Conservation (phyloP, 2,329 filamentous ascomycete genomes). For the Colletotrichum falcatum region DNA sequence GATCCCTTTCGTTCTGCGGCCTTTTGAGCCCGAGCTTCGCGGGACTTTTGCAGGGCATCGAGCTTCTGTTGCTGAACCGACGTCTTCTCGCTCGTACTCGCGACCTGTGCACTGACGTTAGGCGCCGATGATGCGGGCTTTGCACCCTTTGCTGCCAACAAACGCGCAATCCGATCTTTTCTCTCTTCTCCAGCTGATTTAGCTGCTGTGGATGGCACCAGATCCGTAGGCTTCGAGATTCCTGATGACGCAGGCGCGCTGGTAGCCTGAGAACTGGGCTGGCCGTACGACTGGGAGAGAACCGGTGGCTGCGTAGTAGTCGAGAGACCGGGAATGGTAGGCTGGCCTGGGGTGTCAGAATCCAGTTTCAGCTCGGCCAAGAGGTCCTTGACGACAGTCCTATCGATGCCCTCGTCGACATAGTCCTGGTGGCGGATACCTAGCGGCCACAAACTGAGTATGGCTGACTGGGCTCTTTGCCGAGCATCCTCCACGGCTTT, state of each 20-base stretch:
- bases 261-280: conserved; percentile 1
- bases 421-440: conserved; percentile 82
- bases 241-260: neutral
- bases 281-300: conserved; percentile 1
- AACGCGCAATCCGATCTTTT: conserved; percentile 80
- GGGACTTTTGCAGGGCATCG: conserved; percentile 75
- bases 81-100: conserved; percentile 73
- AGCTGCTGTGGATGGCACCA: conserved; percentile 38
- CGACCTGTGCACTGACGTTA: conserved; percentile 31
- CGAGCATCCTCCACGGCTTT: conserved; percentile 55
- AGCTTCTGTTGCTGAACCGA: conserved; percentile 81
- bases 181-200: conserved; percentile 67
- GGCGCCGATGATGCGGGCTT: conserved; percentile 52
- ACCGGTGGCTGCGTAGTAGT: neutral
- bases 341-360: conserved; percentile 46
- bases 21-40: conserved; percentile 57
- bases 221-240: conserved; percentile 7
- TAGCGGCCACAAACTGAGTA: conserved; percentile 72
- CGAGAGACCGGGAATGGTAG: neutral
- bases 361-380: conserved; percentile 77
- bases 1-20: conserved; percentile 43
- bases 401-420: conserved; percentile 78
- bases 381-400: conserved; percentile 69
- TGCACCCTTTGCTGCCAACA: conserved; percentile 78
- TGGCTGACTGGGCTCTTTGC: conserved; percentile 74